Base-by-base conservation (phyloP, 805 yeast genomes). In the Barnettozyma californica region DNA sequence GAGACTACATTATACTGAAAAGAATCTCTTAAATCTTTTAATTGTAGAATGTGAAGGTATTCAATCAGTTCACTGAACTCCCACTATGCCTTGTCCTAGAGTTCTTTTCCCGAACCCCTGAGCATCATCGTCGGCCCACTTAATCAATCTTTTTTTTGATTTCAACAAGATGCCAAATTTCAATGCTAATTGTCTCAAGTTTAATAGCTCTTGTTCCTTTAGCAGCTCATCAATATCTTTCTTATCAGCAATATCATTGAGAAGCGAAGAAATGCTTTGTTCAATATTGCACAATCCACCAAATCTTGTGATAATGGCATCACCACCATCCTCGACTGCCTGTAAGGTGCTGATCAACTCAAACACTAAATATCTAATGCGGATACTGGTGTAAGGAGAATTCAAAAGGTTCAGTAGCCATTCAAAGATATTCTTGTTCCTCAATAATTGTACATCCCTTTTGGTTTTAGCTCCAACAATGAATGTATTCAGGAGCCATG, bases 401-500 rank as follows among this genome's bases (percentile, higher is more conserved):
- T 73, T 73, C 34, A 68, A 53, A 47, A 84, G 65, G 50, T 81
- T 80, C 59, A 84, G 55, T 2, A 78, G 53, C 82, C 89, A 81
- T 54, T 89, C 97, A 47, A 88, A 64, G 2, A 84, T 73, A 7
- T 81, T 83, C 47, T 69, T 74, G 43, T 67, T 69, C 50, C 75
- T 71, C 47, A 87, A 62, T 1, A 80, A 60, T 23, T 71, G 66
- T 45, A 87, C 70, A 59, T 89, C 95, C 8, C 60, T 56, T 9
- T 63, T 62, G 13, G 70, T 68, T 11, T 70, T 74, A 2, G 77
- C 62, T n/a, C 86, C 82, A 13, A 60, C 51, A 5, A 66, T 64
- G 34, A 88, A 59, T 13, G 68, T 67, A 6, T 69, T 71, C 40
- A 88, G 59, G 7, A 87, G 67, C 96, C 97, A 90, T 1, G 73